Evolutionary conservation across 352 stramenopile genomes (phyloP).

Genomic region (Aphanomyces astaci): DNA sequence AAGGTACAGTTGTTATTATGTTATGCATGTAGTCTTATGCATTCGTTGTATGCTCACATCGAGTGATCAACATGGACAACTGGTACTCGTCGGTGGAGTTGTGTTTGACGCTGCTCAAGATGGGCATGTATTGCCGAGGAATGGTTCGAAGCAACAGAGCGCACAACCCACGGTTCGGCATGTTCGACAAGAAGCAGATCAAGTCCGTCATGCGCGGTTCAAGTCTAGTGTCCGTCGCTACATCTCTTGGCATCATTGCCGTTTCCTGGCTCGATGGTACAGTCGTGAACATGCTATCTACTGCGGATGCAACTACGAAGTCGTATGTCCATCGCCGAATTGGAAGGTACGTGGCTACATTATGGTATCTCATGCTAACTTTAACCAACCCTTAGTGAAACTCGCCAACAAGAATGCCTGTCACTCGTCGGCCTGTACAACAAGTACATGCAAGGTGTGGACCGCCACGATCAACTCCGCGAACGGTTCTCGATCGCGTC

Average conservation of each 20-base stretch:
- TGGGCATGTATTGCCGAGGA: not conserved
- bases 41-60: not conserved
- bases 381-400: too few species aligned
- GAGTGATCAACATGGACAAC: not conserved
- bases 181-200: constrained; percentile 1
- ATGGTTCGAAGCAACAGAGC: not conserved
- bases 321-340: not conserved
- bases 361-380: too few species aligned
- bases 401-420: not conserved
- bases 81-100: not conserved
- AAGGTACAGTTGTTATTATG: not conserved
- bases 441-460: not conserved
- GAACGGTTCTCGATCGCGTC: not conserved
- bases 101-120: not conserved
- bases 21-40: not conserved
- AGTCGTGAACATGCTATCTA: not conserved
- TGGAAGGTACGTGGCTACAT: too few species aligned
- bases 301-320: not conserved
- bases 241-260: not conserved
- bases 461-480: not conserved
- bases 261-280: not conserved
- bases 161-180: not conserved
- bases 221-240: not conserved
- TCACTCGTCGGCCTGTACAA: not conserved
- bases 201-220: not conserved